phyloP scores from a whole-genome alignment of 805 yeast species.

The Candida xiaguanensis region DNA sequence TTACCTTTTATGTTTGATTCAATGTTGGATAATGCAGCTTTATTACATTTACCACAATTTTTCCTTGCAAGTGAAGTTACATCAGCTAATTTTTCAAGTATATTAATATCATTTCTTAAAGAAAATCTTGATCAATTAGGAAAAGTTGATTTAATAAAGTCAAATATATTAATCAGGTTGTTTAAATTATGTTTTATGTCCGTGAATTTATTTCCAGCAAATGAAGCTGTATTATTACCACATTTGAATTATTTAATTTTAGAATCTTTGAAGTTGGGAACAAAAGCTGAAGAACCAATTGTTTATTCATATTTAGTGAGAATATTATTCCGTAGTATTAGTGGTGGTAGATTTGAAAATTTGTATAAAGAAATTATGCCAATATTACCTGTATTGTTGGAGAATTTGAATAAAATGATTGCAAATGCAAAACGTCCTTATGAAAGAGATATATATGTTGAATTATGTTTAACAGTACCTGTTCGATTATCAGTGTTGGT shows the following conservation, averaged over 20 bases:
- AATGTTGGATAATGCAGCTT: constrained; percentile 77
- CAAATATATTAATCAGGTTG: constrained; percentile 77
- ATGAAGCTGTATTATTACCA: constrained; percentile 84
- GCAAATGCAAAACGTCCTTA: constrained; percentile 81
- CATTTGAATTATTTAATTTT: constrained; percentile 81
- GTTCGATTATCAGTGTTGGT: constrained; percentile 90
- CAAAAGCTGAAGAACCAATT: constrained; percentile 86
- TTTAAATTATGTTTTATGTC: constrained; percentile 95
- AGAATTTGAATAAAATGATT: constrained; percentile 78
- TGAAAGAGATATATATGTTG: constrained; percentile 92
- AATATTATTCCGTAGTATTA: constrained; percentile 87
- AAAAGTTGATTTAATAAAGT: constrained; percentile 67
- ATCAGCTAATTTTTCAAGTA: constrained; percentile 85
- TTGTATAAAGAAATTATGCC: constrained; percentile 93
- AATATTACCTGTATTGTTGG: constrained; percentile 77
- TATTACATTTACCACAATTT: constrained; percentile 89
- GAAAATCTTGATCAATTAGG: constrained; percentile 76
- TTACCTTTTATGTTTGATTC: constrained; percentile 72
- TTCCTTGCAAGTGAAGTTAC: constrained; percentile 93
- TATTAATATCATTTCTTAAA: constrained; percentile 71
- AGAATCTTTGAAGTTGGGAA: constrained; percentile 71
- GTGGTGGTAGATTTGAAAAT: constrained; percentile 94
- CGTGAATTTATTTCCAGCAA: constrained; percentile 85
- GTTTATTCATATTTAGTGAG: constrained; percentile 85
- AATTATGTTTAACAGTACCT: constrained; percentile 91